Base-by-base conservation (phyloP, 805 yeast species). In the Metschnikowia orientalis region DNA sequence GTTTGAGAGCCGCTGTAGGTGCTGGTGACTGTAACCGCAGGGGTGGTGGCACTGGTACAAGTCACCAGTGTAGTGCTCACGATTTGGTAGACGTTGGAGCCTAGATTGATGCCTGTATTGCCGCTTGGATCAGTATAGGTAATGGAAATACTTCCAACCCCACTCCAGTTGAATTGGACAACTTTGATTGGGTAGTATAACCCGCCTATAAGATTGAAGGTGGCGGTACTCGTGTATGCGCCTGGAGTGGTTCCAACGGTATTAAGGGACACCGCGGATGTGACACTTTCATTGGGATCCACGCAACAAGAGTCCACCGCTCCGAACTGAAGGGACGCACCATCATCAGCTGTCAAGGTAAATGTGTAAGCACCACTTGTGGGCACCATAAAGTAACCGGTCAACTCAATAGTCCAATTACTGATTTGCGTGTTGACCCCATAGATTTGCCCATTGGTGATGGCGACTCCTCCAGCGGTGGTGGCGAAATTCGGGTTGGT, bases 271-370 rank as follows among this genome's bases (percentile, higher is more conserved):
- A 23, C 22, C 11, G 34, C 14, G 9, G 24, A 9, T n/a, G 13
- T 23, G 7, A 23, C 26, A 10, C 29, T 29, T 3, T 23, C 23
- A 7, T 7, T 9, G 3, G 35, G 35, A 14, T 39, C 34, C 18
- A 35, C 32, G 32, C 45, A 42, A 21, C 45, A 42, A 1, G 33
- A 18, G 6, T 15, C 22, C 3, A 38, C 45, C 2, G 38, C 37
- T 6, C 45, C 41, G 11, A 42, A 28, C n/a, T 31, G 36, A 13
- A 42, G 17, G 5, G 34, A 32, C 2, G 34, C 45, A 17, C 44
- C 47, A 23, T 42, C 41, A 15, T 42, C 47, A 9, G 40, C 40
- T 4, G 4, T 10, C 27, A 39, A 13, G 18, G 27, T 30, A 25
- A 42, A 35, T 3, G 34, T 28, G 34, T 42, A 42, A 8, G 6